A percentile compares a stretch with the other conserved stretches of the same genome.
These are phyloP conservation scores for Cyberlindnera petersonii DNA, from an alignment of 805 yeast species.

Conservation along the genomic window DNA sequence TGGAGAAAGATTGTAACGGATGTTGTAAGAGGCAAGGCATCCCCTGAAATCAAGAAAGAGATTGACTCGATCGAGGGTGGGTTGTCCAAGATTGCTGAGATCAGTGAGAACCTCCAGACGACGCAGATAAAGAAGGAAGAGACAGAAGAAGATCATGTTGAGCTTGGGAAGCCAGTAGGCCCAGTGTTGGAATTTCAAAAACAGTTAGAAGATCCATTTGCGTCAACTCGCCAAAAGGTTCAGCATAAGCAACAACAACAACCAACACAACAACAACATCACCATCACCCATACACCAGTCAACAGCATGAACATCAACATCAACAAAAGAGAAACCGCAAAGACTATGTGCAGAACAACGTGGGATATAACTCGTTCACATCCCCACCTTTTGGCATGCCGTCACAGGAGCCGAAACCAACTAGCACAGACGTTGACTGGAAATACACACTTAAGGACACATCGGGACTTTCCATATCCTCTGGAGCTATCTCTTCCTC, in stretches of 20 bases:
- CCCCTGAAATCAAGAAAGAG: constrained; percentile 49
- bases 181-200: too few species aligned
- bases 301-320: background rate
- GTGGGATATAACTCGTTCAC: constrained; percentile 2
- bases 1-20: constrained; percentile 85
- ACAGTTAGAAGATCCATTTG: too few species aligned
- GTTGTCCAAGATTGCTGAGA: constrained; percentile 26
- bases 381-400: constrained; percentile 8
- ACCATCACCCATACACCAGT: constrained; percentile 3
- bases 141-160: constrained; percentile 1
- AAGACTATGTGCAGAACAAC: background rate
- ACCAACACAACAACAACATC: background rate
- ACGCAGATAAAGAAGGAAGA: constrained; percentile 14
- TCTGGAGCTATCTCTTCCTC: constrained; percentile 51
- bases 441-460: constrained; percentile 52
- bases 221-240: background rate
- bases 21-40: constrained; percentile 65
- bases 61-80: constrained; percentile 49
- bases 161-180: too few species aligned
- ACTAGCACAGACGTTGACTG: constrained; percentile 47
- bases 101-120: constrained; percentile 18
- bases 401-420: constrained; percentile 25
- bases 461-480: constrained; percentile 41
- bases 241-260: background rate
- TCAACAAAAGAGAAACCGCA: constrained; percentile 1